Base-by-base conservation (phyloP, 2,329 filamentous ascomycete genomes). In the Fusarium sp. region DNA sequence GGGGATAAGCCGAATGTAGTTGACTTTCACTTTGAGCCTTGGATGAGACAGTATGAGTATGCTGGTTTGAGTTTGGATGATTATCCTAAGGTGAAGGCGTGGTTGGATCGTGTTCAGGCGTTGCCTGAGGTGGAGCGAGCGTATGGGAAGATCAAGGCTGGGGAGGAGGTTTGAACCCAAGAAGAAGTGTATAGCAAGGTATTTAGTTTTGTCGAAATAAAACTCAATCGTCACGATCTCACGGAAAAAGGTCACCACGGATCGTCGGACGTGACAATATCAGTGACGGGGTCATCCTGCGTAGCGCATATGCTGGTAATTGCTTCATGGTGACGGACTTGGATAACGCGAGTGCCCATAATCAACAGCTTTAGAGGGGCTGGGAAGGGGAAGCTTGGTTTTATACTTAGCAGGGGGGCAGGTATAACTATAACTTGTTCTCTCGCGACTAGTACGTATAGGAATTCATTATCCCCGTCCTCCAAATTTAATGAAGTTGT, bases 1-100 rank as follows among this genome's bases (percentile, higher is more conserved):
- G 64, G 65, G 1, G 33, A 52, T 7, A 55, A 31, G 13, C 65
- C 65, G 4, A 68, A 63, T 18, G 65, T 68, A 1, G 64, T 68
- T 2, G 65, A 68, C 57, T 63, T 68, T 38, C 65, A 68, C n/a
- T 68, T 68, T 15, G 65, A 68, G 39, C 39, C 65, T 33, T 68
- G 65, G 65, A 22, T 68, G 15, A 60, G 65, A 41, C 65, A 57
- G 36, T 27, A 46, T 9, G 57, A 42, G 7, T 33, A 11, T 39
- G 65, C 65, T 14, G 65, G 65, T 0, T 35, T 68, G 57, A 46
- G 44, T 5, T 29, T 68, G 50, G 11, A 52, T 15, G 45, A 64
- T 1, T 58, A 52, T 25, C 64, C 65, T 0, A 57, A 41, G 8
- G 29, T 68, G 6, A 68, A 68, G 45, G 57, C 57, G 4, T 68